A percentile compares a stretch with the other conserved stretches of the same genome.
Evolutionary conservation across 2,329 filamentous ascomycete species (phyloP).

Genomic region (Sclerotinia minor): DNA sequence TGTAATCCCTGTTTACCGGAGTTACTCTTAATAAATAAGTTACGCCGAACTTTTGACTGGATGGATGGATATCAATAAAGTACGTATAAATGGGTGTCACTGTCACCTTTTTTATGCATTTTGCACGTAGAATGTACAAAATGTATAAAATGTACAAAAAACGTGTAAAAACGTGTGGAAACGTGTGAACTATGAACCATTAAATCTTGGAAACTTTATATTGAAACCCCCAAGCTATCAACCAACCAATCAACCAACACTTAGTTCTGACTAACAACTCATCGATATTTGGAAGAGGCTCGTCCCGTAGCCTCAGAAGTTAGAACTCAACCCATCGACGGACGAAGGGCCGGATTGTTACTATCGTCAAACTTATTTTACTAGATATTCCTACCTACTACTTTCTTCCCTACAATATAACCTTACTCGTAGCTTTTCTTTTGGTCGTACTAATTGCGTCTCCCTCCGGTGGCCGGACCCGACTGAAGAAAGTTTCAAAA

Average conservation of each 20-base stretch:
- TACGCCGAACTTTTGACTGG: slow-evolving; percentile 14
- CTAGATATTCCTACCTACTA: background rate
- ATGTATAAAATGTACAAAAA: background rate
- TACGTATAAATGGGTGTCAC: background rate
- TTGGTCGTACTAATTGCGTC: background rate
- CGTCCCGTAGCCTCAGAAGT: background rate
- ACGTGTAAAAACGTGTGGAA: background rate
- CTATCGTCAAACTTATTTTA: background rate
- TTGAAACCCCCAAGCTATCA: slow-evolving; percentile 8
- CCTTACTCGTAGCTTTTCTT: too few species aligned
- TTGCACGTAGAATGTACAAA: background rate
- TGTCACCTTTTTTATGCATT: background rate
- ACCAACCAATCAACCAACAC: background rate
- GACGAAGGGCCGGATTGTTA: background rate
- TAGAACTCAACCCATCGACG: background rate
- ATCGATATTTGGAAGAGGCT: background rate
- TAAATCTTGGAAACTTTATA: slow-evolving; percentile 3
- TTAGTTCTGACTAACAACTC: background rate
- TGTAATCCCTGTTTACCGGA: slow-evolving; percentile 17
- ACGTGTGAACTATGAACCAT: background rate
- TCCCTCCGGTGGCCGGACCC: slow-evolving; percentile 9
- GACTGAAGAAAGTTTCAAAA: background rate
- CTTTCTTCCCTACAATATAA: too few species aligned
- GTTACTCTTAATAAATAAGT: slow-evolving; percentile 17
- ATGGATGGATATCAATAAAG: background rate